Base-by-base conservation (phyloP, 352 stramenopile genomes). In the Phytophthora hibernalis region DNA sequence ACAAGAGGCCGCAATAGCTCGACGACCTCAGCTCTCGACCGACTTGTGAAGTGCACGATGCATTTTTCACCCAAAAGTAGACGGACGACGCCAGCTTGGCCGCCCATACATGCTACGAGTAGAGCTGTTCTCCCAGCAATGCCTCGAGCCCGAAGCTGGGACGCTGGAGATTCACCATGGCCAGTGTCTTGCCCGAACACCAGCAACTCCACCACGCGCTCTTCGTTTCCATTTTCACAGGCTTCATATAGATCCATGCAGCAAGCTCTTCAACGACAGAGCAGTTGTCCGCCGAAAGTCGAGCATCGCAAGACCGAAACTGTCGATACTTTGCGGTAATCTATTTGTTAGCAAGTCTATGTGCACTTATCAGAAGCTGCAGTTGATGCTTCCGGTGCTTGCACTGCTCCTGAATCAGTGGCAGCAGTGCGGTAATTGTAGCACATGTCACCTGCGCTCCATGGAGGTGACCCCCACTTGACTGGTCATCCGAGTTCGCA, bases 191-290 rank as follows among this genome's bases (percentile, higher is more conserved):
- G 69, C 16, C 77, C 76, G 12, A 78, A 64, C n/a, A 92, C 50
- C 30, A 94, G 69, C 26, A 92, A 68, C 70, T 92, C 86, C 7
- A 94, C 73, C 18, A 92, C 83, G 43, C 86, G 86, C 71, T 94
- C 86, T 54, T 94, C 86, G 51, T 94, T 94, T 53, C 86, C 86
- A 62, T 91, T 92, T 68, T 94, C 86, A 49, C 83, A 92, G 11
- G 82, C 84, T 61, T 94, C 86, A 52, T 87, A 87, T 31, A 94
- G 66, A 47, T 94, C 86, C 86, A 94, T 94, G 11, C 54, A 54
- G 54, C 15, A 11, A 21, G 24, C n/a, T 18, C n/a, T 31, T 35
- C n/a, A 47, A 26, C 33, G 18, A 47, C 16, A 40, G 16, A 64
- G 47, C 11, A 30, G 38, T 40, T 60, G 52, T 58, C 21, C 24